Conservation (phyloP, 148 eudicot genomes). For the Chenopodium formosanum region DNA sequence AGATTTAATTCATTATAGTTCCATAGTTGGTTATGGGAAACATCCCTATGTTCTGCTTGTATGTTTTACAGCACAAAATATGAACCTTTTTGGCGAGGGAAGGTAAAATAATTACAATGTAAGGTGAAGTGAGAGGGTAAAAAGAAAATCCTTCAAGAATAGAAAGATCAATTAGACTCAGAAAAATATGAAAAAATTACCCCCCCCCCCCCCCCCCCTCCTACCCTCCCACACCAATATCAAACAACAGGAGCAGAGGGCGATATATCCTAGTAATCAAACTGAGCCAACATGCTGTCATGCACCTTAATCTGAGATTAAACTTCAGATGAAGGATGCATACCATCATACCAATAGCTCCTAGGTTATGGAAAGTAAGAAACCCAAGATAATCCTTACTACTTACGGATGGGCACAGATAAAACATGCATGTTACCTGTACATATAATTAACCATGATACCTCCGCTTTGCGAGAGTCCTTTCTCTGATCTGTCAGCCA, state of each 20-base stretch:
- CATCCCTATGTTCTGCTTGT: background rate
- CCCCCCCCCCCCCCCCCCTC: background rate
- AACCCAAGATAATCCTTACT: background rate
- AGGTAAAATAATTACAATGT: background rate
- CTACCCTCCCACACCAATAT: background rate
- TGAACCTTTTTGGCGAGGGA: background rate
- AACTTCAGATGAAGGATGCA: background rate
- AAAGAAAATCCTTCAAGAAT: background rate
- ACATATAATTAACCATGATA: conserved; percentile 91
- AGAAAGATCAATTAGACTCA: background rate
- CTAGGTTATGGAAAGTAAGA: background rate
- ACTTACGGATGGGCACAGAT: background rate
- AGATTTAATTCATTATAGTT: background rate
- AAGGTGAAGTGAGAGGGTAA: background rate
- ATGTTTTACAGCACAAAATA: background rate
- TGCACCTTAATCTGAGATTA: background rate
- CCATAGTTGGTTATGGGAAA: too few species aligned
- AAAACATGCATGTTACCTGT: conserved; percentile 44
- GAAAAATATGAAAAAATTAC: background rate
- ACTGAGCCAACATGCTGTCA: background rate
- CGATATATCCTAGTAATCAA: background rate
- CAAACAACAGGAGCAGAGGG: background rate
- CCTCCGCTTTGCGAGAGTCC: conserved; percentile 83
- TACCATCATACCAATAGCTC: background rate
- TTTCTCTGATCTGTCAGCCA: conserved; percentile 88